Evolutionary conservation across 345 rosid species (phyloP).

Genomic region (Eutrema japonicum): DNA sequence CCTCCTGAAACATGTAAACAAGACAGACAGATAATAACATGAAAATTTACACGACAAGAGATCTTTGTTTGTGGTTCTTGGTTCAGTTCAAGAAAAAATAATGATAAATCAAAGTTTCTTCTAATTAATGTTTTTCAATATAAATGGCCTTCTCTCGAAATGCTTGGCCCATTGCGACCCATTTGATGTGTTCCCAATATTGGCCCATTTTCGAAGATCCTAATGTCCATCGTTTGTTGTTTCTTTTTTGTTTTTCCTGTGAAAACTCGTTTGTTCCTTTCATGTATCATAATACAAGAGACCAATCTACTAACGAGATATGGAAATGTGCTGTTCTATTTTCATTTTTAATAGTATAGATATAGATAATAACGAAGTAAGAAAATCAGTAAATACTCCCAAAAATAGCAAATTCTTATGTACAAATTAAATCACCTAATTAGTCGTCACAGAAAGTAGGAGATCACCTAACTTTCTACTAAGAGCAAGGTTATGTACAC

Average conservation of each 20-base stretch:
- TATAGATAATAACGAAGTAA: neutral
- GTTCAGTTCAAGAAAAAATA: neutral
- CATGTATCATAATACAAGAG: no score
- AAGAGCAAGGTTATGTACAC: constrained; percentile 7
- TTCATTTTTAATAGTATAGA: neutral
- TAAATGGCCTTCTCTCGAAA: neutral
- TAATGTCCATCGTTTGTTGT: no score
- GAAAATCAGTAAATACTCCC: neutral
- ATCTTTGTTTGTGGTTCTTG: neutral
- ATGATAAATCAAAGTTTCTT: neutral
- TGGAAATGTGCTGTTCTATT: neutral
- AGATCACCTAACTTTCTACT: constrained; percentile 33
- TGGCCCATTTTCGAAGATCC: neutral
- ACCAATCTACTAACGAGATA: no score
- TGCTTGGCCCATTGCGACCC: neutral
- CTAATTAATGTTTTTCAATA: neutral
- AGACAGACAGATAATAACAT: neutral
- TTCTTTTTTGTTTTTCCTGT: no score
- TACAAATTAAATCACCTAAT: constrained; percentile 9
- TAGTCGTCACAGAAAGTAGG: constrained; percentile 19
- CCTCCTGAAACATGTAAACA: no score
- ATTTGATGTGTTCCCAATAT: neutral
- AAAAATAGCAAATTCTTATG: neutral
- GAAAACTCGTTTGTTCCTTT: no score
- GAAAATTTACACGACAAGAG: neutral